Evolutionary conservation across 169 alveolate species (phyloP), one percentile per base, ranked within the genome.

Genomic region (Eimeria maxima): DNA sequence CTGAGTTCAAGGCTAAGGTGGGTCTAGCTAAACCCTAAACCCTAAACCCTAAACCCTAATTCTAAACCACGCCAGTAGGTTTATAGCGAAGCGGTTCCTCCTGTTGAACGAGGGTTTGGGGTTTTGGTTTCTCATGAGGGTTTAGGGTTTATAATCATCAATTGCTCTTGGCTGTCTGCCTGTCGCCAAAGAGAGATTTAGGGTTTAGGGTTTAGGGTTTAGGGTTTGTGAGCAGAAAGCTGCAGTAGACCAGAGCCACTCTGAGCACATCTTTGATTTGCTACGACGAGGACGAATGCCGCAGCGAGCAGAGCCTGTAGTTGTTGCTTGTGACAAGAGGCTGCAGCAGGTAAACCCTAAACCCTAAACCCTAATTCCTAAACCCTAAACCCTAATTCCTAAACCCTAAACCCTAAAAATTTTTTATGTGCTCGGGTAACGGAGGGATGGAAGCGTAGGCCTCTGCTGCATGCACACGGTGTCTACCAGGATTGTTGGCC

Each of bases 131-230:
- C 38, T 65, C 27, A 65, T 11, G 57, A n/a, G 33, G 74, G 10
- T 65, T 14, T 65, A 65, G 74, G 74, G 33, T 22, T 65, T 65
- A 14, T 8, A 5, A n/a, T 65, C 57, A 50, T 50, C 57, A 5
- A 50, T 5, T 50, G 57, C 18, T 5, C 57, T 5, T 11, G 57
- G 11, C 57, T 50, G 57, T 11, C 11, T 5, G 18, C 57, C 57
- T 11, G 5, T 11, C 33, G 6, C 6, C 38, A n/a, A n/a, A 5
- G 6, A 10, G 18, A n/a, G 74, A n/a, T 65, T 65, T 65, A 65
- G 74, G 74, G 74, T 65, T 65, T 65, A 65, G 74, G 74, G 74
- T 65, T 65, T 65, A 65, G 74, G 74, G 74, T 65, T 65, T 65
- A 65, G 74, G 74, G 74, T 65, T 65, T 65, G 74, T n/a, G 57